Base-by-base conservation (phyloP, 2,329 filamentous ascomycete species). In the Chalaropsis thielavioides region DNA sequence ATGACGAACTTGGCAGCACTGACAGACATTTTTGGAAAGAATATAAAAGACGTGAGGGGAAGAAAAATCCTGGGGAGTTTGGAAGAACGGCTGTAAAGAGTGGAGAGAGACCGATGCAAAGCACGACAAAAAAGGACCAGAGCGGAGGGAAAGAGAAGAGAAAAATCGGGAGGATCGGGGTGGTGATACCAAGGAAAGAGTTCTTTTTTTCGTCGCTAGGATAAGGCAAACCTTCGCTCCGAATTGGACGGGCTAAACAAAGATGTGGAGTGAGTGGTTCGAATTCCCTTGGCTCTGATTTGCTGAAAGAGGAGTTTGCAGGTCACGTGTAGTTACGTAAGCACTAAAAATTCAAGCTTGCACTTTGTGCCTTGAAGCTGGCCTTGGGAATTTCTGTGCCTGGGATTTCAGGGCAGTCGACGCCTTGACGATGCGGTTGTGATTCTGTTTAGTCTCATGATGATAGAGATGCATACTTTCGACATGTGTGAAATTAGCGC, bases 1-100 rank as follows among this genome's bases (percentile, higher is more conserved):
- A 85, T 74, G 74, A 96, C 83, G 74, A 85, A 92, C 71, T 84
- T 88, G 72, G 88, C 83, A 77, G 82, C 73, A 81, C 87, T 84
- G 73, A 84, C 82, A 75, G 85, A 87, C 87, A 90, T 88, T 75
- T 75, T 74, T 83, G 71, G 70, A 69, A 69, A 69, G 64, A 63
- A 68, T 68, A 68, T 69, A 70, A 71, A 71, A 72, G 70, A 70
- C 69, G 70, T 69, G 69, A 64, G 68, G 61, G 66, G 65, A 65
- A 62, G 27, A 56, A 27, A 27, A 56, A 27, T 64, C 24, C 31
- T 54, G 46, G 51, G 11, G 27, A 49, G 40, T 69, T 31, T 40
- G 31, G 31, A 60, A 69, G 71, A 68, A 69, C 41, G 72, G 66
- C 70, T 56, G 72, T 70, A 69, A 70, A 69, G 68, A 70, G 72